Conservation (phyloP, 257 asterid species). For the Forsythia viridissima region DNA sequence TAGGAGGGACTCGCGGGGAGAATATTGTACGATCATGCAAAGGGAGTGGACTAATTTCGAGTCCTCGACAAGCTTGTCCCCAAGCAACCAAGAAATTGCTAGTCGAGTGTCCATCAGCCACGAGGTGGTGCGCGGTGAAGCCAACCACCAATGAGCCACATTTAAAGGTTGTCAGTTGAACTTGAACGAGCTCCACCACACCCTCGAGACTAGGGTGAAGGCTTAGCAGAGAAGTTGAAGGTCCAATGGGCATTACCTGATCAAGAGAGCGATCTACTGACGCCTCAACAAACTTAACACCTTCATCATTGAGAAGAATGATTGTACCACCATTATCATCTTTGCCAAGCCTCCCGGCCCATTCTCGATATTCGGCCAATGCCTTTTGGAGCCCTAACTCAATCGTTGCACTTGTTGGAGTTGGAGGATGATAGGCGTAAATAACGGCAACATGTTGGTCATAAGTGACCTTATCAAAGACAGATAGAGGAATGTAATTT, state of each 20-base stretch:
- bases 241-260: constrained; percentile 38
- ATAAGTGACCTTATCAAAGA: constrained; percentile 69
- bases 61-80: constrained; percentile 73
- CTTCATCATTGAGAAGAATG: constrained; percentile 64
- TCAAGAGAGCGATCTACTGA: constrained; percentile 51
- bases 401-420: constrained; percentile 47
- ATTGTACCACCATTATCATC: constrained; percentile 43
- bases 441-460: constrained; percentile 73
- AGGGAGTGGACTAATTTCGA: constrained; percentile 46
- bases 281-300: constrained; percentile 81
- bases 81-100: constrained; percentile 80
- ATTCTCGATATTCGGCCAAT: constrained; percentile 54
- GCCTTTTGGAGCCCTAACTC: constrained; percentile 70
- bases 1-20: constrained; percentile 59
- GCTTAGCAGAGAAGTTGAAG: constrained; percentile 52
- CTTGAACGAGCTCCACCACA: constrained; percentile 64
- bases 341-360: constrained; percentile 77
- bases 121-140: constrained; percentile 73
- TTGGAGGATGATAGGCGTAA: constrained; percentile 78
- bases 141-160: constrained; percentile 88
- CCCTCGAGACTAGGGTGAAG: constrained; percentile 67
- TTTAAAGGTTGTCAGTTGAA: constrained; percentile 70
- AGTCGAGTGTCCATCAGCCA: constrained; percentile 74
- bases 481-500: constrained; percentile 48
- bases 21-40: constrained; percentile 59